These are phyloP conservation scores for Pseudocercospora vitis DNA, from an alignment of 2,329 filamentous ascomycete species.

Conservation along the genomic window DNA sequence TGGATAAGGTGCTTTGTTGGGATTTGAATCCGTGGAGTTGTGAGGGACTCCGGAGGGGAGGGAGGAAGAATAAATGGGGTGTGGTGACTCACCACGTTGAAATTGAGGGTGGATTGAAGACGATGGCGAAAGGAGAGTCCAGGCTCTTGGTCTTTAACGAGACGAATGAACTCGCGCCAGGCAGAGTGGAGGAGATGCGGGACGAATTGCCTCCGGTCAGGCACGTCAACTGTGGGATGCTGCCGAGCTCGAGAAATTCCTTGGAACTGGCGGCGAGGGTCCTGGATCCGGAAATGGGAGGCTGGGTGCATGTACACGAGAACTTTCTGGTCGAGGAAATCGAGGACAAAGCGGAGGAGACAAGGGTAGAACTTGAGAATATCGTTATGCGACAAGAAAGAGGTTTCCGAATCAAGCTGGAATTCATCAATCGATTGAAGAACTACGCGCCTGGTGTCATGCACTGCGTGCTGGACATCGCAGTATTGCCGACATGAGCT, in stretches of 20 bases:
- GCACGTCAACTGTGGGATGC: slow-evolving; percentile 60
- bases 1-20: slow-evolving; percentile 74
- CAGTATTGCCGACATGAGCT: slow-evolving; percentile 2
- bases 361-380: slow-evolving; percentile 38
- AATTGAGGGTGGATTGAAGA: slow-evolving; percentile 15
- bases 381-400: slow-evolving; percentile 19
- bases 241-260: slow-evolving; percentile 53
- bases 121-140: slow-evolving; percentile 11
- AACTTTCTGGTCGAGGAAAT: slow-evolving; percentile 55
- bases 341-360: slow-evolving; percentile 44
- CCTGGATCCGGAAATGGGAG: slow-evolving; percentile 48
- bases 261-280: slow-evolving; percentile 53
- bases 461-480: slow-evolving; percentile 62
- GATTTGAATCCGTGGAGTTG: slow-evolving; percentile 69
- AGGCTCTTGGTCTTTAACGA: slow-evolving; percentile 45
- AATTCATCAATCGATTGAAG: slow-evolving; percentile 56
- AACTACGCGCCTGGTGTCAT: slow-evolving; percentile 62
- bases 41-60: slow-evolving; percentile 41
- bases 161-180: slow-evolving; percentile 40
- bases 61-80: slow-evolving; percentile 3
- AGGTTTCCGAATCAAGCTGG: slow-evolving; percentile 29
- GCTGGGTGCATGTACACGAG: slow-evolving; percentile 63
- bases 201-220: slow-evolving; percentile 43
- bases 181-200: slow-evolving; percentile 30
- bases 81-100: no score